A percentile compares a stretch with the other conserved stretches of the same genome.
phyloP scores from a whole-genome alignment of 495 filamentous ascomycete genomes.

The Physcia stellaris region DNA sequence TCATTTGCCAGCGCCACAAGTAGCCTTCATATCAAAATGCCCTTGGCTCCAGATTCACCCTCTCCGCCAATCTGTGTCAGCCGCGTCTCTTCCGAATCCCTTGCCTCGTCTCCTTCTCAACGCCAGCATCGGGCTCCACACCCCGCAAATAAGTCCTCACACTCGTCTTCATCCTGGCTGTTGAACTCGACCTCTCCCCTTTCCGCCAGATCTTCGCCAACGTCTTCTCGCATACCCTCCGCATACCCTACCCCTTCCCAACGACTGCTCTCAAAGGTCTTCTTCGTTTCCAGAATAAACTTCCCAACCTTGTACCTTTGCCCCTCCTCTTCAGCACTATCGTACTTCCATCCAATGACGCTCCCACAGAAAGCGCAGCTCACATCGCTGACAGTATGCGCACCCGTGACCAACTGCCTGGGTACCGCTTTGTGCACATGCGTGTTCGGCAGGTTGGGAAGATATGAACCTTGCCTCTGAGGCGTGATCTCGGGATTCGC shows the following conservation, averaged over 20 bases:
- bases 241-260: constrained; percentile 41
- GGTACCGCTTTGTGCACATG: constrained; percentile 46
- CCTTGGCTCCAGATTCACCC: too few relatives aligned
- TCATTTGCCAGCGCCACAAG: too few relatives aligned
- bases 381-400: constrained; percentile 46
- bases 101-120: constrained; percentile 47
- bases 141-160: constrained; percentile 85
- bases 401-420: constrained; percentile 66
- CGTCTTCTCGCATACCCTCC: background rate
- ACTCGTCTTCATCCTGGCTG: constrained; percentile 86
- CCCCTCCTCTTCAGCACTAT: constrained; percentile 63
- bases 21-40: too few relatives aligned
- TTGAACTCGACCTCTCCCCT: constrained; percentile 56
- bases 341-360: constrained; percentile 87
- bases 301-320: constrained; percentile 93
- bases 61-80: too few relatives aligned
- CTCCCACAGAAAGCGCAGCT: constrained; percentile 48
- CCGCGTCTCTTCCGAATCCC: constrained; percentile 20
- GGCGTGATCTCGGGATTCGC: background rate
- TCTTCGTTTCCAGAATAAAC: constrained; percentile 82
- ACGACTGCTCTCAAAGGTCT: constrained; percentile 46
- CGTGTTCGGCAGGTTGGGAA: constrained; percentile 39
- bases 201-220: constrained; percentile 4
- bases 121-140: constrained; percentile 65
- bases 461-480: constrained; percentile 18